phyloP scores from a whole-genome alignment of 179 eudicot species.

The Camellia oleifera region DNA sequence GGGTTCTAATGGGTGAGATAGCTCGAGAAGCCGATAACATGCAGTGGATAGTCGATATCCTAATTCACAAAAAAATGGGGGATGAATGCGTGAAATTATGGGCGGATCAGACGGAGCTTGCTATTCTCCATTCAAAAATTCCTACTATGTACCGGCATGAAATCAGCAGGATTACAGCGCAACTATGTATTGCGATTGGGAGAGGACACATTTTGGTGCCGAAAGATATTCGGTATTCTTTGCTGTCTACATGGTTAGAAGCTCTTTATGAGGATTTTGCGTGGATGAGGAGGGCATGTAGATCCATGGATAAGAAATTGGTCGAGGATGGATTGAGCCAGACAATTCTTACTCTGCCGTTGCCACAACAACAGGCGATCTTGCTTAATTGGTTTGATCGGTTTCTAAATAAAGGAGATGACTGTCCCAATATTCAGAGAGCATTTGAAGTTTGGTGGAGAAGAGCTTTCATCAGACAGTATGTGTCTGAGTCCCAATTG shows the following conservation, averaged over 20 bases:
- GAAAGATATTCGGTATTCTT: conserved; percentile 57
- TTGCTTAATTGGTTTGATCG: conserved; percentile 84
- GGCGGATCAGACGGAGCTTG: conserved; percentile 89
- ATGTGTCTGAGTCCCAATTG: conserved; percentile 52
- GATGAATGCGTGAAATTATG: conserved; percentile 87
- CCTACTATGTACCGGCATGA: conserved; percentile 91
- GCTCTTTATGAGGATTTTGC: conserved; percentile 84
- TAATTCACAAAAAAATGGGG: conserved; percentile 65
- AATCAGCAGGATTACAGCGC: conserved; percentile 85
- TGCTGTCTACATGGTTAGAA: conserved; percentile 89
- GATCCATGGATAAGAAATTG: conserved; percentile 66
- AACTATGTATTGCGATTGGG: conserved; percentile 77
- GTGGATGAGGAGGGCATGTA: conserved; percentile 80
- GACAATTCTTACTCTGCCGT: conserved; percentile 78
- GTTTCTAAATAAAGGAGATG: conserved; percentile 85
- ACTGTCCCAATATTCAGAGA: conserved; percentile 90
- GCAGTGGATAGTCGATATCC: conserved; percentile 84
- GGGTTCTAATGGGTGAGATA: conserved; percentile 71
- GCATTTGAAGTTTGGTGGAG: conserved; percentile 99
- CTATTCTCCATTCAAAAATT: conserved; percentile 76
- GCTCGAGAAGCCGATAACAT: conserved; percentile 93
- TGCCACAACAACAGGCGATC: conserved; percentile 69
- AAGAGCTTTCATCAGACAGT: conserved; percentile 77
- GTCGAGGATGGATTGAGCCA: conserved; percentile 89
- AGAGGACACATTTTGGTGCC: conserved; percentile 76